A percentile compares a stretch with the other conserved stretches of the same genome.
Conservation (phyloP, 371 early-diverging fungal genomes). For the Mucor piriformis region DNA sequence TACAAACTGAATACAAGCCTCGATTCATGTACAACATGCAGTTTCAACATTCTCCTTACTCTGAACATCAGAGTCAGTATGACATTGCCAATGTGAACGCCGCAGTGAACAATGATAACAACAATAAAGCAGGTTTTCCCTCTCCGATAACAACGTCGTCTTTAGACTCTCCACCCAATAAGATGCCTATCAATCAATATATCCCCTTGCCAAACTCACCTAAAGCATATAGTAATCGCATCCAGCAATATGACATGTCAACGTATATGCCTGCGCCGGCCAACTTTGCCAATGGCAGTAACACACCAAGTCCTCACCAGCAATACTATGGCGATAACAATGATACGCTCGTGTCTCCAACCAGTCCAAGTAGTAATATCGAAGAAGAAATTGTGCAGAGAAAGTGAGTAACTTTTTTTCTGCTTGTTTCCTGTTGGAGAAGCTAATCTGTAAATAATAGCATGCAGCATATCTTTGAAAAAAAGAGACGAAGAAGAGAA, state of each 20-base stretch:
- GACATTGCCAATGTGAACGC: neutral
- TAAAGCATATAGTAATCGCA: slow-evolving; percentile 4
- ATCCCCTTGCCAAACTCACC: slow-evolving; percentile 17
- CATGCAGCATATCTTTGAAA: slow-evolving; percentile 41
- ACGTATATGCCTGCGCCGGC: slow-evolving; percentile 22
- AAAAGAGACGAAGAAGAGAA: slow-evolving; percentile 38
- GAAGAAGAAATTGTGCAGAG: slow-evolving; percentile 44
- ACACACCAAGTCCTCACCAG: slow-evolving; percentile 12
- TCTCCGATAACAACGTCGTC: slow-evolving; percentile 44
- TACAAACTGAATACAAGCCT: neutral
- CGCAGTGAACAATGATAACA: slow-evolving; percentile 1
- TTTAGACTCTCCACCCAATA: slow-evolving; percentile 41
- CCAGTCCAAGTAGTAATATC: slow-evolving; percentile 28
- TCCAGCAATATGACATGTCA: slow-evolving; percentile 23
- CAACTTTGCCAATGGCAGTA: neutral
- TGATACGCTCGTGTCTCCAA: slow-evolving; percentile 25
- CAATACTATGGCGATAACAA: slow-evolving; percentile 6
- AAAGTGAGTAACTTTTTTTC: slow-evolving; percentile 37
- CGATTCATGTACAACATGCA: slow-evolving; percentile 34
- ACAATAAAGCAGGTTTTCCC: slow-evolving; percentile 31
- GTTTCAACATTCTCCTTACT: slow-evolving; percentile 24
- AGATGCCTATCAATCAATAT: slow-evolving; percentile 14
- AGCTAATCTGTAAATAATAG: slow-evolving; percentile 13
- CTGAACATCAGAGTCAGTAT: slow-evolving; percentile 16
- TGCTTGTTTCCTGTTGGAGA: neutral